phyloP scores from a whole-genome alignment of 805 yeast species.

The Suhomyces prunicola region DNA sequence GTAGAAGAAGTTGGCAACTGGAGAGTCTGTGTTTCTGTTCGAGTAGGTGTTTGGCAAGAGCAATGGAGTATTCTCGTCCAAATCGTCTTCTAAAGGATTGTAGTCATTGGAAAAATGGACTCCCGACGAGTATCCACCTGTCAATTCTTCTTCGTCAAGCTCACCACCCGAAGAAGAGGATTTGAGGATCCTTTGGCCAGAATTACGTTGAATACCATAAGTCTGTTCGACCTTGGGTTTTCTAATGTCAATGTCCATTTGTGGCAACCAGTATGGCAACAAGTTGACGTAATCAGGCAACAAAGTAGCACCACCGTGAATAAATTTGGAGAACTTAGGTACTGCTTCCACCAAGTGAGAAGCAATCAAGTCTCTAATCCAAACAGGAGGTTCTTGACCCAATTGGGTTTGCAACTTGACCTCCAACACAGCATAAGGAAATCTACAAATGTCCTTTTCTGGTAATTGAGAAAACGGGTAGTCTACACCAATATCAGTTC shows the following conservation, averaged over 20 bases:
- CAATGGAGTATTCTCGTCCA: slow-evolving; percentile 44
- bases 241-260: slow-evolving; percentile 92
- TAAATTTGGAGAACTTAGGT: slow-evolving; percentile 95
- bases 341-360: slow-evolving; percentile 97
- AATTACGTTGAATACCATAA: slow-evolving; percentile 61
- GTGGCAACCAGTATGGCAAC: slow-evolving; percentile 97
- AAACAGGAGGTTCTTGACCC: slow-evolving; percentile 98
- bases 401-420: slow-evolving; percentile 96
- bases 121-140: slow-evolving; percentile 35
- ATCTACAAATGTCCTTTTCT: slow-evolving; percentile 81
- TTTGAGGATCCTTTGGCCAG: slow-evolving; percentile 19
- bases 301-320: slow-evolving; percentile 93
- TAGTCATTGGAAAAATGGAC: slow-evolving; percentile 45
- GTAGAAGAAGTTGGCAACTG: slow-evolving; percentile 32
- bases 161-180: slow-evolving; percentile 51
- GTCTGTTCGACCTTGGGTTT: slow-evolving; percentile 68
- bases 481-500: slow-evolving; percentile 97
- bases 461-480: slow-evolving; percentile 89
- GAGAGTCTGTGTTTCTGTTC: slow-evolving; percentile 22
- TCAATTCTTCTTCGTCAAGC: slow-evolving; percentile 68
- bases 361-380: slow-evolving; percentile 91
- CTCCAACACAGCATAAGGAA: slow-evolving; percentile 96
- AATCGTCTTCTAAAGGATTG: slow-evolving; percentile 49
- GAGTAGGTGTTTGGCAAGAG: slow-evolving; percentile 37
- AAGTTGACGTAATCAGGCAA: slow-evolving; percentile 78